Conservation (phyloP, 306 rosid genomes). For the Hylodesmum podocarpum region DNA sequence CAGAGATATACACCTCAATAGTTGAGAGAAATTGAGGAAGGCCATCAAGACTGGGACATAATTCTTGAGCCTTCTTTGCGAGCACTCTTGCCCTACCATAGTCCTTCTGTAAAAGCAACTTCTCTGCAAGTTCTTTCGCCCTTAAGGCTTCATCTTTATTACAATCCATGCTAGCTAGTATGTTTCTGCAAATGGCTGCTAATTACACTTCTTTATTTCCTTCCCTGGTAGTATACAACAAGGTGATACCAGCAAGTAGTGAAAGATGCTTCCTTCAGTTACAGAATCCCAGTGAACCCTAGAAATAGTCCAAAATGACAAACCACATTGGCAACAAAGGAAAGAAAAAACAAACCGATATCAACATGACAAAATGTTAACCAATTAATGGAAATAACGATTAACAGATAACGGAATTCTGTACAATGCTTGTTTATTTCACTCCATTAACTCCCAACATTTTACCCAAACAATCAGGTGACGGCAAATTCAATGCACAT, state of each 20-base stretch:
- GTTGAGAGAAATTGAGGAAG: slow-evolving; percentile 55
- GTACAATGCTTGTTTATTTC: slow-evolving; percentile 25
- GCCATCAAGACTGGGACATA: slow-evolving; percentile 64
- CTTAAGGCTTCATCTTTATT: slow-evolving; percentile 54
- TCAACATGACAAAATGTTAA: neutral
- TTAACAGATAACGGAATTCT: slow-evolving; percentile 2
- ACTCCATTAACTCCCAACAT: slow-evolving; percentile 25
- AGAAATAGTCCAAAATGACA: slow-evolving; percentile 31
- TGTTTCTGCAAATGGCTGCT: slow-evolving; percentile 23
- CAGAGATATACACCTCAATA: slow-evolving; percentile 63
- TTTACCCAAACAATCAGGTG: slow-evolving; percentile 23
- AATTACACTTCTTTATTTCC: slow-evolving; percentile 25
- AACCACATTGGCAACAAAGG: slow-evolving; percentile 32
- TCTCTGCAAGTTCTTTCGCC: slow-evolving; percentile 71
- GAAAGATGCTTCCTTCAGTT: slow-evolving; percentile 30
- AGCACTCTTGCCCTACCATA: slow-evolving; percentile 52
- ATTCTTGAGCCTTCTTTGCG: slow-evolving; percentile 62
- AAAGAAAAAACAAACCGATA: slow-evolving; percentile 10
- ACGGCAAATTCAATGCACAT: slow-evolving; percentile 16
- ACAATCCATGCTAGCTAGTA: slow-evolving; percentile 56
- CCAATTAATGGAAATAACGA: slow-evolving; percentile 15
- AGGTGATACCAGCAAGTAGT: slow-evolving; percentile 23
- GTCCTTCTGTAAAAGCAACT: slow-evolving; percentile 47
- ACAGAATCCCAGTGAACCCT: slow-evolving; percentile 31
- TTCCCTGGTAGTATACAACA: slow-evolving; percentile 23